A percentile compares a stretch with the other conserved stretches of the same genome.
Conservation (phyloP, 1,284 basidiomycete genomes). For the Ustilago lituana region DNA sequence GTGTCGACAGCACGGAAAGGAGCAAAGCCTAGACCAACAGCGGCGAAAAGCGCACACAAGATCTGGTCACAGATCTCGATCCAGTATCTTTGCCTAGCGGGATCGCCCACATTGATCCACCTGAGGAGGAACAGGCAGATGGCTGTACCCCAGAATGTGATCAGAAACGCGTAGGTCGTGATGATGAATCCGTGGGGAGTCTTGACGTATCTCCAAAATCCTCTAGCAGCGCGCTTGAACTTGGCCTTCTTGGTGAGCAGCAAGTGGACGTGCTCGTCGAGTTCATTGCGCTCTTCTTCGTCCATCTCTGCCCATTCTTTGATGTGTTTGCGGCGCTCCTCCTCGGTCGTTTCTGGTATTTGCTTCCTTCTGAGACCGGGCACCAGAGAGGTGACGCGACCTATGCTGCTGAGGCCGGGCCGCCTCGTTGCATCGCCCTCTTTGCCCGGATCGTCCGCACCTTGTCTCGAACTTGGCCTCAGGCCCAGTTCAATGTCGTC, state of each 20-base stretch:
- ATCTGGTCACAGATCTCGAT: constrained; percentile 66
- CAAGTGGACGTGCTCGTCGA: constrained; percentile 82
- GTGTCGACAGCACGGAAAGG: constrained; percentile 65
- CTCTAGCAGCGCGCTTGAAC: constrained; percentile 51
- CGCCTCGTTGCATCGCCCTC: constrained; percentile 1
- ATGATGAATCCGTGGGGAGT: constrained; percentile 65
- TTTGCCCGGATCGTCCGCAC: background rate
- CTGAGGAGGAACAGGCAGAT: constrained; percentile 62
- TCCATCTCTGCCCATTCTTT: constrained; percentile 60
- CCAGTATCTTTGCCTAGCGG: constrained; percentile 54
- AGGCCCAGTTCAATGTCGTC: constrained; percentile 41
- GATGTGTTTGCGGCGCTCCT: constrained; percentile 56
- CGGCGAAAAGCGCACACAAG: constrained; percentile 62
- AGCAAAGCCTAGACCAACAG: constrained; percentile 63
- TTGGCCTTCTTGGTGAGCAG: constrained; percentile 77
- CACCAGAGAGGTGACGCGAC: constrained; percentile 25
- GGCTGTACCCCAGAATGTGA: constrained; percentile 62
- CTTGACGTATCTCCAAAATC: constrained; percentile 59
- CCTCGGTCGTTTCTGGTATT: constrained; percentile 37
- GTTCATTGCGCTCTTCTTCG: constrained; percentile 63
- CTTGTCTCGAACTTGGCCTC: constrained; percentile 1
- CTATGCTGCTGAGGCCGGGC: constrained; percentile 16
- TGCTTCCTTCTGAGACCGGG: constrained; percentile 25
- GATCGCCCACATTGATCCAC: constrained; percentile 54
- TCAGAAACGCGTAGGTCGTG: constrained; percentile 57